Percentiles rank a stretch among this genome's conserved stretches.
Conservation (phyloP, 2,329 filamentous ascomycete species). For the Xylariaceae sp. region DNA sequence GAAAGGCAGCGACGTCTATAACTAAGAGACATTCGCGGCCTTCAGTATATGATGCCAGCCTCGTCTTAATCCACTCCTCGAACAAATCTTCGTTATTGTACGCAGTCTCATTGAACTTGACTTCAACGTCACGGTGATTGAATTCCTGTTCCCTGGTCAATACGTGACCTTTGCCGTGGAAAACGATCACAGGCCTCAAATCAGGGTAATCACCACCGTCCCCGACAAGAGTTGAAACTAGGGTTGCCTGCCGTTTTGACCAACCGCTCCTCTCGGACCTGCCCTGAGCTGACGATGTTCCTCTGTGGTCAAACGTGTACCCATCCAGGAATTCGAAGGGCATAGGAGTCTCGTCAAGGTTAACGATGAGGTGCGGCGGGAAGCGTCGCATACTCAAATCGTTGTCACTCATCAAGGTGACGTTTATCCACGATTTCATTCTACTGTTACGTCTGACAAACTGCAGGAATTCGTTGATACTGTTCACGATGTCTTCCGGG, state of each 20-base stretch:
- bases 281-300: not conserved
- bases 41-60: no score
- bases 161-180: not conserved
- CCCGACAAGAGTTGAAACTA: not conserved
- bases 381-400: no score
- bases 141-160: not conserved
- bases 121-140: not conserved
- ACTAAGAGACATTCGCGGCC: no score
- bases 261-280: not conserved
- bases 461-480: not conserved
- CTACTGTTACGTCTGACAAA: not conserved
- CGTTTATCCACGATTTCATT: no score
- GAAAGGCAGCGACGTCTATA: no score
- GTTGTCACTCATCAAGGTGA: no score
- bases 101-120: no score
- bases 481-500: not conserved
- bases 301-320: not conserved
- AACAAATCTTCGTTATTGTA: no score
- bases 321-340: no score
- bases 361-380: no score
- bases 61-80: no score
- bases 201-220: not conserved
- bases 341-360: no score
- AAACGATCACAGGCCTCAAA: not conserved
- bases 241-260: not conserved